phyloP scores from a whole-genome alignment of 2,329 filamentous ascomycete genomes.

The Alternaria viburni region DNA sequence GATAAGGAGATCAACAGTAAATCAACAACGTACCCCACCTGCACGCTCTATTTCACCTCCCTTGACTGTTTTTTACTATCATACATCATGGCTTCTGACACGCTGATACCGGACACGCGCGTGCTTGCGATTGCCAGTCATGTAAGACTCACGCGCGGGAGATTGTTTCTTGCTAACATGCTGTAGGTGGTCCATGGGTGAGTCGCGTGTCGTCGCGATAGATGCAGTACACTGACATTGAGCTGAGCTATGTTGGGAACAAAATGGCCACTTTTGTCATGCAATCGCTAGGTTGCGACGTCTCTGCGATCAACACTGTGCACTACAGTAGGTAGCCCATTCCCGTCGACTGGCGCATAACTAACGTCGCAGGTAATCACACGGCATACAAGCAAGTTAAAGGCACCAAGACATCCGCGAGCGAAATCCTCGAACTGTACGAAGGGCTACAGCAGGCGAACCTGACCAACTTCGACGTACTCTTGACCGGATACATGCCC shows the following conservation, averaged over 20 bases:
- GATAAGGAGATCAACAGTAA: constrained; percentile 44
- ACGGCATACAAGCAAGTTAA: constrained; percentile 90
- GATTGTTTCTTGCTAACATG: constrained; percentile 31
- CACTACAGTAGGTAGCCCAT: constrained; percentile 78
- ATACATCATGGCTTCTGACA: constrained; percentile 43
- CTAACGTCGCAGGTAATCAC: constrained; percentile 75
- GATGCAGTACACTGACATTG: constrained; percentile 25
- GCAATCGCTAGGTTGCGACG: constrained; percentile 92
- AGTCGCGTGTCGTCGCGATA: constrained; percentile 45
- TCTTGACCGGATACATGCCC: constrained; percentile 94
- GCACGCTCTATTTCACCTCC: background rate
- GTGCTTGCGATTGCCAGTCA: constrained; percentile 93
- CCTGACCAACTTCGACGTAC: constrained; percentile 88
- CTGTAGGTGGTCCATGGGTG: constrained; percentile 75
- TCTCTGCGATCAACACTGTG: constrained; percentile 92
- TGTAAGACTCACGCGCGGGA: constrained; percentile 65
- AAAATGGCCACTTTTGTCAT: constrained; percentile 96
- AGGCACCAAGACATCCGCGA: constrained; percentile 79
- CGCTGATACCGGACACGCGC: constrained; percentile 64
- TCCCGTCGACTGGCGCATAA: background rate
- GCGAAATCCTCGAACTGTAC: constrained; percentile 85
- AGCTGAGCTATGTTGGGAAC: constrained; percentile 88
- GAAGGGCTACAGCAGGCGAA: constrained; percentile 81
- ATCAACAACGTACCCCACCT: constrained; percentile 13
- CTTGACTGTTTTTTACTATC: constrained; percentile 1